Evolutionary conservation across 2,329 filamentous ascomycete species (phyloP).

Genomic region (Aspergillus sp.): DNA sequence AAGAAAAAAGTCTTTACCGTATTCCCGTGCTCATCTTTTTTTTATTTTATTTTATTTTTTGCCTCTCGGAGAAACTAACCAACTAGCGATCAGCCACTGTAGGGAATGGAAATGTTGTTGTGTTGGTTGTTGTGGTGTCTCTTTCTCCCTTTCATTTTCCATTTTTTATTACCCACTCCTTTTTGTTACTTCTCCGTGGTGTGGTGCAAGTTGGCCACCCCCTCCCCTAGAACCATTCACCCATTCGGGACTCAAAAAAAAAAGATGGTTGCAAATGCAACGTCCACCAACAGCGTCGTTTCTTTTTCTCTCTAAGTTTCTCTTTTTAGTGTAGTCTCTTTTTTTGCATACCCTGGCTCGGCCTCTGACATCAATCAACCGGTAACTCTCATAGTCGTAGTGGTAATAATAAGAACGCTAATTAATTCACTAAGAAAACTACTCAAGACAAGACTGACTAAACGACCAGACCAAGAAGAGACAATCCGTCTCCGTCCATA

Average conservation of each 20-base stretch:
- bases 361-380: slow-evolving; percentile 35
- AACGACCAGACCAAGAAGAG: slow-evolving; percentile 18
- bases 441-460: too few species aligned
- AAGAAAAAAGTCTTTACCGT: not conserved
- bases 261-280: slow-evolving; percentile 22
- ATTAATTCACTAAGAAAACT: too few species aligned
- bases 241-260: slow-evolving; percentile 5
- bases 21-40: not conserved
- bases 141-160: slow-evolving; percentile 1
- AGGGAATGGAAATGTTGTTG: not conserved
- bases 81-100: not conserved
- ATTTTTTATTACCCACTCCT: slow-evolving; percentile 2
- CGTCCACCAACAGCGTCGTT: not conserved
- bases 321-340: slow-evolving; percentile 1
- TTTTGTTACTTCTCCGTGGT: not conserved
- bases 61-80: not conserved
- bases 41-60: not conserved
- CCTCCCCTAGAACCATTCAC: not conserved
- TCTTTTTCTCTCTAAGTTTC: not conserved
- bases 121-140: not conserved
- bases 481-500: slow-evolving; percentile 17
- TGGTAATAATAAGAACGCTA: too few species aligned
- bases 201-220: not conserved
- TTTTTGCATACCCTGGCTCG: slow-evolving; percentile 9
- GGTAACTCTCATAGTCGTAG: slow-evolving; percentile 15